Conservation (phyloP, 2,329 filamentous ascomycete species). For the Truncatella angustata region DNA sequence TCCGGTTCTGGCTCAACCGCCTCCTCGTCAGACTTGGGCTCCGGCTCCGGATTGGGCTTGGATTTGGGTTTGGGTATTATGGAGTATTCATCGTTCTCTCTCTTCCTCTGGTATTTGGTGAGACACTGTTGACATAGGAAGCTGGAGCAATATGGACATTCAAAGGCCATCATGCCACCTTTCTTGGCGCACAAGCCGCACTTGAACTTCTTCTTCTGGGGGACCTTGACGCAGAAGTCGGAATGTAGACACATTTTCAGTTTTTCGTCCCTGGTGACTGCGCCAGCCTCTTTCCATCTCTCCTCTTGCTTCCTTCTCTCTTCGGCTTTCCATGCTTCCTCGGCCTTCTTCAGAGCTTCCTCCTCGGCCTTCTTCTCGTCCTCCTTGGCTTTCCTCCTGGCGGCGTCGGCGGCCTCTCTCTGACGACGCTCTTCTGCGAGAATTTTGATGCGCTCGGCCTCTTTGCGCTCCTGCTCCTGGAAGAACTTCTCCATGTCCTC, state of each 20-base stretch:
- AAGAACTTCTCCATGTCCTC: background rate
- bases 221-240: conserved; percentile 17
- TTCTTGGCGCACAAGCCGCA: conserved; percentile 18
- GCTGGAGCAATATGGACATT: conserved; percentile 20
- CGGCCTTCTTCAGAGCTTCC: conserved; percentile 4
- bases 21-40: background rate
- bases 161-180: conserved; percentile 21
- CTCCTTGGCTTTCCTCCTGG: conserved; percentile 7
- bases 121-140: conserved; percentile 24
- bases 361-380: conserved; percentile 12
- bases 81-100: conserved; percentile 10
- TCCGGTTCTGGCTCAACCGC: background rate
- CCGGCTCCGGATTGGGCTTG: background rate
- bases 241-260: conserved; percentile 21
- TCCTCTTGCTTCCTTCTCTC: conserved; percentile 19
- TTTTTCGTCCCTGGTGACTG: conserved; percentile 17
- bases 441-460: background rate
- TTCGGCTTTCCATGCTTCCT: background rate
- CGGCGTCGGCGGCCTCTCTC: conserved; percentile 4
- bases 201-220: conserved; percentile 21
- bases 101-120: conserved; percentile 14
- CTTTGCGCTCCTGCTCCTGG: conserved; percentile 1
- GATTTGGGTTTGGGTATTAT: background rate
- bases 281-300: conserved; percentile 14
- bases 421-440: conserved; percentile 1